Percentiles rank a stretch among this genome's conserved stretches.
Conservation (phyloP, 805 yeast species). For the Wickerhamomyces hampshirensis region DNA sequence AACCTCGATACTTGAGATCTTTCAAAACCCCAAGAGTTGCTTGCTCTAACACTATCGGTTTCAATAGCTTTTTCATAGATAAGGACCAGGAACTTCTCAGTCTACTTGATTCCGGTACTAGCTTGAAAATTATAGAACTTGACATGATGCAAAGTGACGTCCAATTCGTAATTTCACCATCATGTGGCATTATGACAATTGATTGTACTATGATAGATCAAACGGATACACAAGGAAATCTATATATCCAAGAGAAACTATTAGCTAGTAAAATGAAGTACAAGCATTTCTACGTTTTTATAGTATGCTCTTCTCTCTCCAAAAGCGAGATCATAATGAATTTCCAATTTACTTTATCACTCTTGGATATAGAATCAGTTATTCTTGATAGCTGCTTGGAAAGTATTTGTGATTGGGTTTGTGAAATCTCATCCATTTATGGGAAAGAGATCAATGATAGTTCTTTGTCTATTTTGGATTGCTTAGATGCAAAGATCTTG, state of each 20-base stretch:
- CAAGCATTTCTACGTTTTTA: constrained; percentile 6
- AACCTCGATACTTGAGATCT: no score
- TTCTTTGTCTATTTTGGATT: constrained; percentile 1
- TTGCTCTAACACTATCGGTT: constrained; percentile 7
- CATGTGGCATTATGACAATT: constrained; percentile 12
- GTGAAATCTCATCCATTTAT: constrained; percentile 1
- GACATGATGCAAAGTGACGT: constrained; percentile 13
- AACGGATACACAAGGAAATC: constrained; percentile 7
- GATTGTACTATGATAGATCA: constrained; percentile 10
- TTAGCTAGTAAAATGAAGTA: neutral
- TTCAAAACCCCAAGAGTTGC: neutral
- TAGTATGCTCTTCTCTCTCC: constrained; percentile 1
- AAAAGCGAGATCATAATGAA: constrained; percentile 7
- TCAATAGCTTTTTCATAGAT: constrained; percentile 4
- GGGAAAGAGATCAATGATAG: neutral
- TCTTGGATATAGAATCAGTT: constrained; percentile 9
- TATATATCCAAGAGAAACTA: constrained; percentile 4
- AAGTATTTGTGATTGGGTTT: constrained; percentile 5
- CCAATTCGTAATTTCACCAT: constrained; percentile 14
- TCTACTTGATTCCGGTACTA: constrained; percentile 1
- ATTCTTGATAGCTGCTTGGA: constrained; percentile 1
- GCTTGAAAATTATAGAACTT: constrained; percentile 11
- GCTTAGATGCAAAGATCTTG: constrained; percentile 5
- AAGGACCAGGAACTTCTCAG: constrained; percentile 3
- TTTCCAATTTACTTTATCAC: constrained; percentile 13